Percentiles rank a stretch among this genome's conserved stretches.
Conservation (phyloP, 2,329 filamentous ascomycete genomes). For the Escovopsis weberi region DNA sequence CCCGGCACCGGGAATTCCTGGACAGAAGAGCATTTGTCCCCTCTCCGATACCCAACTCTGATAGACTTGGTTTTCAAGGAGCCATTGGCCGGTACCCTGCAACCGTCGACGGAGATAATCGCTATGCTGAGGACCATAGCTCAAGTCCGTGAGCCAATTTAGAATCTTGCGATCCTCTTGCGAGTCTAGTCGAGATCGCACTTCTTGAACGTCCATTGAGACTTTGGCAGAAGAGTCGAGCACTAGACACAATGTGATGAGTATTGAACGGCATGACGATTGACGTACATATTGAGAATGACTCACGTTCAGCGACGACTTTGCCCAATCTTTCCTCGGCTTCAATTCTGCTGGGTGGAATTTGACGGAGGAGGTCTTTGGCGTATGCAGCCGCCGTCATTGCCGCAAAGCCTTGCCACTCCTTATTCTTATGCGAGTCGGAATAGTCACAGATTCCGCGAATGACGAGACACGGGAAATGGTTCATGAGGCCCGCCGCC, state of each 20-base stretch:
- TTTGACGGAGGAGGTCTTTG: constrained; percentile 7
- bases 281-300: not conserved
- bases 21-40: not conserved
- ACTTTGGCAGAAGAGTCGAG: not conserved
- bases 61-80: not conserved
- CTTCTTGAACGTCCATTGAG: not conserved
- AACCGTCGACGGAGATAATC: not conserved
- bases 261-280: not conserved
- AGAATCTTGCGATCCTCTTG: not conserved
- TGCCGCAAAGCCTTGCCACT: constrained; percentile 21
- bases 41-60: not conserved
- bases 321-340: not conserved
- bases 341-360: constrained; percentile 1
- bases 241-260: not conserved
- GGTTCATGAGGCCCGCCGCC: constrained; percentile 10
- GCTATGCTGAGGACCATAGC: not conserved
- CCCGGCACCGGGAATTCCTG: not conserved
- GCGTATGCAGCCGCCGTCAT: constrained; percentile 15
- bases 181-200: not conserved
- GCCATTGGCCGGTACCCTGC: not conserved
- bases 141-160: not conserved
- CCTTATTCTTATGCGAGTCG: constrained; percentile 22
- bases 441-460: constrained; percentile 23
- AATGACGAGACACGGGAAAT: constrained; percentile 17
- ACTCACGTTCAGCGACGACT: not conserved